Percentiles rank a stretch among this genome's conserved stretches.
phyloP scores from a whole-genome alignment of 352 stramenopile genomes.

The Blastocystis sp. region DNA sequence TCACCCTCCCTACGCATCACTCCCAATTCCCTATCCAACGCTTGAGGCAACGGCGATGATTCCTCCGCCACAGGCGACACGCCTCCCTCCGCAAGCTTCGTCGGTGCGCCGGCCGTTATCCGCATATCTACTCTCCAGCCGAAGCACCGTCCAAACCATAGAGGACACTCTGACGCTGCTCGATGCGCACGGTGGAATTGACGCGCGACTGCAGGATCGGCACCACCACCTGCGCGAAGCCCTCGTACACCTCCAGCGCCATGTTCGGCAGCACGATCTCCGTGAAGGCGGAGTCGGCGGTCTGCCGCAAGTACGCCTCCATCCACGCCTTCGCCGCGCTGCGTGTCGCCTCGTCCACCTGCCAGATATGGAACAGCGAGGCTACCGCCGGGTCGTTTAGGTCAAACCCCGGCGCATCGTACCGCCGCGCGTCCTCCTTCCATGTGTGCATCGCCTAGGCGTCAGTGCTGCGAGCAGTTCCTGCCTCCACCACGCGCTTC shows the following conservation, averaged over 20 bases:
- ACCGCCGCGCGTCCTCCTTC: slow-evolving; percentile 13
- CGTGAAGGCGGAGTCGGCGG: background rate
- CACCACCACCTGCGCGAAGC: slow-evolving; percentile 47
- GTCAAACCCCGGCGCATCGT: slow-evolving; percentile 37
- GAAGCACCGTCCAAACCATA: background rate
- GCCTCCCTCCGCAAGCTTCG: background rate
- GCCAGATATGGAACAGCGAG: slow-evolving; percentile 31
- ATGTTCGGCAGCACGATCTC: slow-evolving; percentile 38
- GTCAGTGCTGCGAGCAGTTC: background rate
- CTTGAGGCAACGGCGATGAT: background rate
- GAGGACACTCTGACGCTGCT: slow-evolving; percentile 20
- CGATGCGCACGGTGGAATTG: background rate
- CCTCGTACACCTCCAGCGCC: slow-evolving; percentile 57
- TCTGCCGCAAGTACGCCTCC: slow-evolving; percentile 26
- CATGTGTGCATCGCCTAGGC: background rate
- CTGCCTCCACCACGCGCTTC: slow-evolving; percentile 25
- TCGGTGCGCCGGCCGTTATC: background rate
- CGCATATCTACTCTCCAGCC: slow-evolving; percentile 40
- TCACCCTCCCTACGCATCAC: background rate
- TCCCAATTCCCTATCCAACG: background rate
- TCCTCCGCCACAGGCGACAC: background rate
- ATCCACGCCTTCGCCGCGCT: slow-evolving; percentile 6
- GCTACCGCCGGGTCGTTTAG: slow-evolving; percentile 28
- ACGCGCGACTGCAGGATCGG: slow-evolving; percentile 48
- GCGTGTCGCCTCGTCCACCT: slow-evolving; percentile 17